Evolutionary conservation across 139 green algal genomes (phyloP), one percentile per base, ranked within the genome.

Genomic region (Chlamydomonas eustigma): DNA sequence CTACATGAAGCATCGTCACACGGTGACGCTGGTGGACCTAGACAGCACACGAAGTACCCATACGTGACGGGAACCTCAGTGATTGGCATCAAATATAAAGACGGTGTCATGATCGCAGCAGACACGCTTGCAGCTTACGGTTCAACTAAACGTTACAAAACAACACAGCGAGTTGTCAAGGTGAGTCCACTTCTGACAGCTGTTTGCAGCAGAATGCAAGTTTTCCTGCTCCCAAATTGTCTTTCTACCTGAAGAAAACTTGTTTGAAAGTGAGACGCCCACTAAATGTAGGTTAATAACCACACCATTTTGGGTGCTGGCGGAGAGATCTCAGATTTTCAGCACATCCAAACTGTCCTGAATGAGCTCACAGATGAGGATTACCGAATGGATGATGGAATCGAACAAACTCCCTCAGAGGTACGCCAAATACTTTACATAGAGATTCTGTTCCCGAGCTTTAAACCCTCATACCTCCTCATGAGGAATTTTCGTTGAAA

Each of bases 71-170:
- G 96, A 28, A 96, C 95, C 0, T 95, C 90, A 36, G 94, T 99
- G 50, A 82, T 99, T 5, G 96, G 80, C 22, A 76, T 98, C 37
- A 98, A 94, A 37, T 99, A 97, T 86, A 95, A 94, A 64, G 95
- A 94, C 77, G 96, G 96, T 34, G 89, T 99, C 3, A 78, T 99
- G 73, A 81, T 99, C 31, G 96, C 94, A 0, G 87, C 78, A 50
- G 96, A 99, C 81, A 99, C 88, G 0, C 84, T 99, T 36, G 95
- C 91, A 1, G 88, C 92, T 0, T 99, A 99, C 76, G 96, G 96
- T 50, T 92, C 80, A n/a, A 99, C 96, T 4, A 97, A 97, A 85
- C 89, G 96, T 73, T 99, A 98, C 90, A 99, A 99, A 83, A 92
- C 81, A 8, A 88, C 97, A 18, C 73, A 97, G 58, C 84, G 96